Evolutionary conservation across 176 grass and related monocot species (phyloP).

Genomic region (Avena insularis): DNA sequence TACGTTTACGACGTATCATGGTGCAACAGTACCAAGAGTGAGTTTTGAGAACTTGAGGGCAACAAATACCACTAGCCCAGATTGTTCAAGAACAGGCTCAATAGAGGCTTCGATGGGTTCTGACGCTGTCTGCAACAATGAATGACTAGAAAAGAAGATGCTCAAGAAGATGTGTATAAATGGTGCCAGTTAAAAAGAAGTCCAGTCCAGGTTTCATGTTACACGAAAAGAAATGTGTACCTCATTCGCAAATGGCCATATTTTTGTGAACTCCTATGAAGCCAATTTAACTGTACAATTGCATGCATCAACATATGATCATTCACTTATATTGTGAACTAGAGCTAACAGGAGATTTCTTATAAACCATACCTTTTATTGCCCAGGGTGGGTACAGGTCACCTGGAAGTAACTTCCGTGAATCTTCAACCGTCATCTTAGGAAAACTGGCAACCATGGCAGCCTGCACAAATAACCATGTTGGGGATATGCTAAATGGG

Average conservation of each 20-base stretch:
- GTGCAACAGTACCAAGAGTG: slow-evolving; percentile 96
- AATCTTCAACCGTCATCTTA: slow-evolving; percentile 92
- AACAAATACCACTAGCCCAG: slow-evolving; percentile 71
- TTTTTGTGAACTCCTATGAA: slow-evolving; percentile 88
- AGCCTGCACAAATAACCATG: slow-evolving; percentile 59
- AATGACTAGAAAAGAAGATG: slow-evolving; percentile 37
- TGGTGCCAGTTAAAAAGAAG: slow-evolving; percentile 2
- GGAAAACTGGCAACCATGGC: slow-evolving; percentile 82
- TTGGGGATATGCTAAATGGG: too few species aligned
- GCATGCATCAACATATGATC: slow-evolving; percentile 32
- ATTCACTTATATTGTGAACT: background rate
- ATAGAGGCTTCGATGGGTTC: slow-evolving; percentile 83
- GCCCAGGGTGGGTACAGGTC: slow-evolving; percentile 88
- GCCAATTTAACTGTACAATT: slow-evolving; percentile 88
- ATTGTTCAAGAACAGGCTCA: slow-evolving; percentile 94
- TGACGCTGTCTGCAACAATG: slow-evolving; percentile 73
- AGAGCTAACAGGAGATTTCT: slow-evolving; percentile 25
- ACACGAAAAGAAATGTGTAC: slow-evolving; percentile 46
- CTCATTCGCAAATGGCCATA: slow-evolving; percentile 85
- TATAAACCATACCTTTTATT: slow-evolving; percentile 67
- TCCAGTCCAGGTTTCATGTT: background rate
- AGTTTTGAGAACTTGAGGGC: slow-evolving; percentile 95
- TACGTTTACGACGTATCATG: background rate
- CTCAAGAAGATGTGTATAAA: slow-evolving; percentile 31
- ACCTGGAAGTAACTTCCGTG: slow-evolving; percentile 78